Evolutionary conservation across 2,329 filamentous ascomycete genomes (phyloP).

Genomic region (Epichloe festucae): DNA sequence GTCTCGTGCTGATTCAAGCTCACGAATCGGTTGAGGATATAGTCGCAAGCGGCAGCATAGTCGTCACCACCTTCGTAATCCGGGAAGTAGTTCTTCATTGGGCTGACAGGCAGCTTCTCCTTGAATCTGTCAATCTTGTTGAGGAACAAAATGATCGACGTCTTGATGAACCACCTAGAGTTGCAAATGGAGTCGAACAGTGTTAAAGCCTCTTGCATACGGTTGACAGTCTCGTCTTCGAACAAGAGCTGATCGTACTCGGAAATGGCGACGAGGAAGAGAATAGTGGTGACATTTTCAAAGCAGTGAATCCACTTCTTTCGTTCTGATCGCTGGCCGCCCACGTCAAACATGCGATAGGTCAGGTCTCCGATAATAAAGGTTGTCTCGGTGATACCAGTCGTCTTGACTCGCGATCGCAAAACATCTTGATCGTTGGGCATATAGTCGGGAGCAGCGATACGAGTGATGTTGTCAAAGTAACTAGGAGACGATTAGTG

Average conservation of each 20-base stretch:
- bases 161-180: conserved; percentile 82
- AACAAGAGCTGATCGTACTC: conserved; percentile 95
- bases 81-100: conserved; percentile 82
- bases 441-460: conserved; percentile 82
- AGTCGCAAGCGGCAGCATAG: conserved; percentile 92
- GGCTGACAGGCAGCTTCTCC: conserved; percentile 68
- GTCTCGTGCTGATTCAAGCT: conserved; percentile 98
- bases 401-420: conserved; percentile 78
- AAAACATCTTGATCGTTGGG: conserved; percentile 93
- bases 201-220: conserved; percentile 82
- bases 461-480: conserved; percentile 89
- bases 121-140: conserved; percentile 89
- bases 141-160: conserved; percentile 76
- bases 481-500: conserved; percentile 49
- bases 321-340: conserved; percentile 80
- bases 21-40: conserved; percentile 97
- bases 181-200: conserved; percentile 82
- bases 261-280: conserved; percentile 92
- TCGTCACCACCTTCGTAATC: conserved; percentile 93
- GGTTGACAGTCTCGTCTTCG: conserved; percentile 91
- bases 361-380: conserved; percentile 87
- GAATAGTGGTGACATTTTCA: conserved; percentile 92
- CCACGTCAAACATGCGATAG: conserved; percentile 94
- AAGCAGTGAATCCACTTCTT: conserved; percentile 99
- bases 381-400: conserved; percentile 88